Conservation (phyloP, 177 flowering plant genomes). For the Vitis hybrid region DNA sequence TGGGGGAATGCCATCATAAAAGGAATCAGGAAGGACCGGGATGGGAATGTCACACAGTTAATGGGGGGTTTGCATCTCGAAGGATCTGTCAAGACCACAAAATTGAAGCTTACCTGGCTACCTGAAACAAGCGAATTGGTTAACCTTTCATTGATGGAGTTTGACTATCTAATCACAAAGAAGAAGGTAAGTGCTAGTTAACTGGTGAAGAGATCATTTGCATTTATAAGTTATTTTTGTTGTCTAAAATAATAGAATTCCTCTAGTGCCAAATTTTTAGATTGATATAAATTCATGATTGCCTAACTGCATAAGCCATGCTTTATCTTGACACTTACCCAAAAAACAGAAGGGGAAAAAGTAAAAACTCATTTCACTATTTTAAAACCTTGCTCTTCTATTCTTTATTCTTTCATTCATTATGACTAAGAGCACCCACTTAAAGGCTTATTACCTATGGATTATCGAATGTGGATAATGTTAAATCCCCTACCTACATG, state of each 20-base stretch:
- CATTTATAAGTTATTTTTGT: not conserved
- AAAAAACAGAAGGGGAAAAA: no score
- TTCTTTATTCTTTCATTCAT: no score
- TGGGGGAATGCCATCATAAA: slow-evolving; percentile 96
- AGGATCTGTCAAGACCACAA: slow-evolving; percentile 93
- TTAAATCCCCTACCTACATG: no score
- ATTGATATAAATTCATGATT: no score
- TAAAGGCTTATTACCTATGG: no score
- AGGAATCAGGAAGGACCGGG: slow-evolving; percentile 60
- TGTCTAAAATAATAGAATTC: not conserved
- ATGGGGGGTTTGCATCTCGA: slow-evolving; percentile 79
- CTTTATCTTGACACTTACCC: no score
- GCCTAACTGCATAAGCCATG: no score
- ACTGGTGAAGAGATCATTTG: not conserved
- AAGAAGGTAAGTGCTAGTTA: slow-evolving; percentile 68
- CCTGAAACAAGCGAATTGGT: slow-evolving; percentile 76
- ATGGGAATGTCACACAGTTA: slow-evolving; percentile 57
- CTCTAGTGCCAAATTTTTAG: no score
- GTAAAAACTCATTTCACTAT: no score
- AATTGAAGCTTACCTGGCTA: slow-evolving; percentile 95
- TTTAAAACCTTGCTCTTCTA: no score
- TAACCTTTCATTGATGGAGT: slow-evolving; percentile 64
- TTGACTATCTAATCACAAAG: slow-evolving; percentile 84
- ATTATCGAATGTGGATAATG: no score
- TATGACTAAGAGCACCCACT: no score